Evolutionary conservation across 2,329 filamentous ascomycete genomes (phyloP).

Genomic region (Fusarium newnesense): DNA sequence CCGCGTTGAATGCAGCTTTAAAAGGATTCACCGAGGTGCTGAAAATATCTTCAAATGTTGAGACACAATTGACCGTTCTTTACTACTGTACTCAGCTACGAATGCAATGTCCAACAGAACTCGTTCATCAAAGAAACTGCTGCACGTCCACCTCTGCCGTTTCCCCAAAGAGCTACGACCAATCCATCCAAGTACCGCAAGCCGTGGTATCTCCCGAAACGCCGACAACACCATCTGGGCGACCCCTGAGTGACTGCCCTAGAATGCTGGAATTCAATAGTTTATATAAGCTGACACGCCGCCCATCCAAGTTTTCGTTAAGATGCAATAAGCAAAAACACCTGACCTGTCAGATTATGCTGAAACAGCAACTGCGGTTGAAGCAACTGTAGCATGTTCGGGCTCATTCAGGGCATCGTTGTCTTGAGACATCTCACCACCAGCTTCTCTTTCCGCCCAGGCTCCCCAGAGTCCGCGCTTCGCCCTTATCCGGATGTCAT

Average conservation of each 20-base stretch:
- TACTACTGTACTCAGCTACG: slow-evolving; percentile 20
- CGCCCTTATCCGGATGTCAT: slow-evolving; percentile 82
- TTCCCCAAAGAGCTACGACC: slow-evolving; percentile 39
- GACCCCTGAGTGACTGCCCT: slow-evolving; percentile 44
- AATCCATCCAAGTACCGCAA: slow-evolving; percentile 41
- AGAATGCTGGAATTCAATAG: slow-evolving; percentile 50
- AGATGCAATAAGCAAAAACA: slow-evolving; percentile 31
- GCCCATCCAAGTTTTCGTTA: slow-evolving; percentile 40
- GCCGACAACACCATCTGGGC: slow-evolving; percentile 51
- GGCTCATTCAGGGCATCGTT: slow-evolving; percentile 52
- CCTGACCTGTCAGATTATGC: slow-evolving; percentile 44
- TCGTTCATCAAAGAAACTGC: slow-evolving; percentile 29
- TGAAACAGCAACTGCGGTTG: slow-evolving; percentile 51
- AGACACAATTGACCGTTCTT: slow-evolving; percentile 5
- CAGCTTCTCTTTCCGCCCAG: slow-evolving; percentile 86
- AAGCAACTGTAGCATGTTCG: slow-evolving; percentile 48
- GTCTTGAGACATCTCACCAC: slow-evolving; percentile 68
- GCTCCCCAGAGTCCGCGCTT: slow-evolving; percentile 97
- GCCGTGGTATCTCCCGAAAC: slow-evolving; percentile 54
- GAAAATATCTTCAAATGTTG: not conserved
- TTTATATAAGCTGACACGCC: slow-evolving; percentile 48
- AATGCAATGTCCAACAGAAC: slow-evolving; percentile 26
- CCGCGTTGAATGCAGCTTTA: not conserved
- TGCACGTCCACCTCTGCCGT: slow-evolving; percentile 28
- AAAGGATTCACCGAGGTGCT: not conserved